These are phyloP conservation scores for Scheffersomyces amazonensis DNA, from an alignment of 805 yeast species.

Conservation along the genomic window DNA sequence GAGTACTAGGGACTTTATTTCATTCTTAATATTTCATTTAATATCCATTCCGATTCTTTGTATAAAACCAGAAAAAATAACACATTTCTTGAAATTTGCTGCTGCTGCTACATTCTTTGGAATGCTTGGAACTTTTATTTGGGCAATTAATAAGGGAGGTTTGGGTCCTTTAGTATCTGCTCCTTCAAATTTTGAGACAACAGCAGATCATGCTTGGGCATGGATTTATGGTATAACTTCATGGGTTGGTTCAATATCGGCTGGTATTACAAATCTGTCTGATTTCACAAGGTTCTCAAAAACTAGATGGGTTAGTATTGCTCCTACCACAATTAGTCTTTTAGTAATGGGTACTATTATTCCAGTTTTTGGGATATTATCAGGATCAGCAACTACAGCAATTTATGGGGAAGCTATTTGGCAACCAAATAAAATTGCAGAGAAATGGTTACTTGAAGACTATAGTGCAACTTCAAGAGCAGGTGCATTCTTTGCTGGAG, in stretches of 20 bases:
- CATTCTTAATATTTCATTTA: constrained; percentile 44
- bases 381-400: constrained; percentile 41
- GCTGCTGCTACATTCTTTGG: constrained; percentile 25
- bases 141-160: constrained; percentile 26
- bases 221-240: constrained; percentile 38
- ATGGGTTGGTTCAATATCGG: constrained; percentile 34
- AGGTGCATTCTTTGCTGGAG: constrained; percentile 44
- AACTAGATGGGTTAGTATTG: constrained; percentile 10
- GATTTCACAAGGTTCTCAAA: constrained; percentile 38
- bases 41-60: constrained; percentile 38
- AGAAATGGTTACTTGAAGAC: constrained; percentile 37
- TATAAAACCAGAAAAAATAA: constrained; percentile 43
- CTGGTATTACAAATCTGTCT: constrained; percentile 40
- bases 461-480: constrained; percentile 41
- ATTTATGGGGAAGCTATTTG: constrained; percentile 38
- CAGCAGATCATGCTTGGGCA: constrained; percentile 37
- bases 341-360: constrained; percentile 40
- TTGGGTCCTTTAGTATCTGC: constrained; percentile 16
- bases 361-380: constrained; percentile 45
- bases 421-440: constrained; percentile 44
- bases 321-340: constrained; percentile 25
- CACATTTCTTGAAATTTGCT: constrained; percentile 21
- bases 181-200: constrained; percentile 2
- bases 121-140: constrained; percentile 33
- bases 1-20: constrained; percentile 40